A percentile compares a stretch with the other conserved stretches of the same genome.
phyloP scores from a whole-genome alignment of 2,329 filamentous ascomycete genomes.

The Tolypocladium nubicola region DNA sequence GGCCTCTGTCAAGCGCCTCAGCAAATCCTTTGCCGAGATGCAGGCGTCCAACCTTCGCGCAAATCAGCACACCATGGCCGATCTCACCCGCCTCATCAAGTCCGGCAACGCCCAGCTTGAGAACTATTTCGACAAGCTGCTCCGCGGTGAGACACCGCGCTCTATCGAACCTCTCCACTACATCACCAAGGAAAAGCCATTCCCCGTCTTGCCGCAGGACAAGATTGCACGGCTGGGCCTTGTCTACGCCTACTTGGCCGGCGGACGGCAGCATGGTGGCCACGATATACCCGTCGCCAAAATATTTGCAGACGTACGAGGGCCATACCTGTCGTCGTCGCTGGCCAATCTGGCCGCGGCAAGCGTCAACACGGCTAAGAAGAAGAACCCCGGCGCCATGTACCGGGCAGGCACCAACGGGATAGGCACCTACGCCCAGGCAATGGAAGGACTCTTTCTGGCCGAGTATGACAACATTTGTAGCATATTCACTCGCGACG shows the following conservation, averaged over 20 bases:
- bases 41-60: constrained; percentile 83
- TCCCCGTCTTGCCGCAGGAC: constrained; percentile 70
- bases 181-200: constrained; percentile 79
- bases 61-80: constrained; percentile 79
- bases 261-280: constrained; percentile 40
- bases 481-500: constrained; percentile 73
- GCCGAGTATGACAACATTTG: constrained; percentile 89
- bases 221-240: constrained; percentile 64
- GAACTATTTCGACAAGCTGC: constrained; percentile 66
- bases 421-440: constrained; percentile 79
- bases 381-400: constrained; percentile 69
- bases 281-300: constrained; percentile 63
- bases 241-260: constrained; percentile 68
- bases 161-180: constrained; percentile 84
- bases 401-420: constrained; percentile 86
- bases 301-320: constrained; percentile 77
- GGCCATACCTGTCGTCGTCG: constrained; percentile 73
- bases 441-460: constrained; percentile 76
- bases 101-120: constrained; percentile 77
- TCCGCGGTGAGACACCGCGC: constrained; percentile 65
- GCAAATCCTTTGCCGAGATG: constrained; percentile 74
- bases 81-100: constrained; percentile 67
- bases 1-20: constrained; percentile 78
- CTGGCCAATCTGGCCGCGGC: constrained; percentile 81
- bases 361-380: constrained; percentile 72